These are phyloP conservation scores for Vanrija sp. DNA, from an alignment of 1,284 basidiomycete genomes.

Conservation along the genomic window DNA sequence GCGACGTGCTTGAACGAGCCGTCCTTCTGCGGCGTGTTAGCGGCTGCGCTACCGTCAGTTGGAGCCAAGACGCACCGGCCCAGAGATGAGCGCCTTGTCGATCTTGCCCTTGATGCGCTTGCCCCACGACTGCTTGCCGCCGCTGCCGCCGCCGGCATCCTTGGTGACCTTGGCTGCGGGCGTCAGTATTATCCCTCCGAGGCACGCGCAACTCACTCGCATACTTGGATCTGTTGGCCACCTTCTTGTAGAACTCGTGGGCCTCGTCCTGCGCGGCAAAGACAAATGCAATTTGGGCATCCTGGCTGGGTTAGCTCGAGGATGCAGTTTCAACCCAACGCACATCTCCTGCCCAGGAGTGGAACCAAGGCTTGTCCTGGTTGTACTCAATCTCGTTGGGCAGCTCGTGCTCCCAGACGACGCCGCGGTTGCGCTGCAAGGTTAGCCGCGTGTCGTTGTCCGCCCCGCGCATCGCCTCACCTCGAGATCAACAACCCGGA, in stretches of 20 bases:
- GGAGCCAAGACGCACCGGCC: conserved; percentile 54
- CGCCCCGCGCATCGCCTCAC: conserved; percentile 32
- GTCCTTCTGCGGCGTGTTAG: conserved; percentile 38
- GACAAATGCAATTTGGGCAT: conserved; percentile 67
- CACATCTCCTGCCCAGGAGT: conserved; percentile 89
- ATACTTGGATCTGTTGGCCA: conserved; percentile 65
- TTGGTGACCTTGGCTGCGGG: conserved; percentile 35
- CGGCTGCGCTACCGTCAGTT: not conserved
- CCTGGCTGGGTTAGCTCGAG: conserved; percentile 17
- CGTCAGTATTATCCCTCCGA: not conserved
- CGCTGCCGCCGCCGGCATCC: conserved; percentile 10
- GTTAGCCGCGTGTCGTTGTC: not conserved
- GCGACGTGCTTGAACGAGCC: conserved; percentile 86
- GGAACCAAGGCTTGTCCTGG: conserved; percentile 87
- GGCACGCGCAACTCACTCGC: conserved; percentile 49
- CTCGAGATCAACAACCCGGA: conserved; percentile 74
- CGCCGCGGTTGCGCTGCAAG: conserved; percentile 66
- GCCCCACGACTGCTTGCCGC: conserved; percentile 34
- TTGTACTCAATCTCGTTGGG: conserved; percentile 80
- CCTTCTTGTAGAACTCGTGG: conserved; percentile 82
- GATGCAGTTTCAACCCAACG: conserved; percentile 47
- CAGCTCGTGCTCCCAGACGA: conserved; percentile 92
- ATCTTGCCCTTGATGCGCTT: conserved; percentile 69
- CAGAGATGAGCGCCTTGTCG: conserved; percentile 87
- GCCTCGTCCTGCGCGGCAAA: conserved; percentile 88